Base-by-base conservation (phyloP, 2,329 filamentous ascomycete genomes). In the Aspergillus bombycis region DNA sequence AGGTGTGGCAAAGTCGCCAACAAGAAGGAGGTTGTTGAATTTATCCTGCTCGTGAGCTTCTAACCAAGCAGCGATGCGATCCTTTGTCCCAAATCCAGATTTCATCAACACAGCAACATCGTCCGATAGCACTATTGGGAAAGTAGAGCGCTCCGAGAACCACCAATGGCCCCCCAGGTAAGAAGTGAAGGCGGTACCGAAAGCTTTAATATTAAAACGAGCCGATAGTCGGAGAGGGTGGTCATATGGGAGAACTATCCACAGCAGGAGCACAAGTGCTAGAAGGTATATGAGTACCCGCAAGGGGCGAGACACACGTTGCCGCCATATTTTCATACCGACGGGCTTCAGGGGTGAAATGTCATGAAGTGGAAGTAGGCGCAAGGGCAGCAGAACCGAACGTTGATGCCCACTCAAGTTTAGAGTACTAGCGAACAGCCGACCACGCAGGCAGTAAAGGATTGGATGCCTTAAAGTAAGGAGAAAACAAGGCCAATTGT, bases 31-130 rank as follows among this genome's bases (percentile, higher is more conserved):
- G 26, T 54, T 54, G 26, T 53, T 52, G 34, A 60, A 41, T 12
- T 43, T 34, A 11, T 36, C 34, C 23, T 41, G 34, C 48, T 60
- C 58, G 26, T 60, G 58, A n/a, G 58, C 58, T 54, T 60, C 45
- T 11, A 60, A 30, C 58, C 58, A 60, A 38, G 58, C 45, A 7
- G 58, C 23, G 11, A 60, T 60, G 19, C 58, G 46, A 36, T 43
- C 48, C 21, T 54, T 41, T 11, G 58, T 60, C 1, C 58, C 58
- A 23, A 53, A 60, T 28, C 58, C 58, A 8, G 58, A 60, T 41
- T 60, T 60, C 45, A 60, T 43, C 48, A 60, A 38, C 4, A 60
- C 23, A n/a, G 58, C 58, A 21, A 60, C 48, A 38, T 60, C 58
- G 26, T 60, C 26, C 19, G 45, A 52, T 30, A 60, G 11, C 6